Conservation (phyloP, 257 asterid genomes). For the Solanum lycopersicoides region DNA sequence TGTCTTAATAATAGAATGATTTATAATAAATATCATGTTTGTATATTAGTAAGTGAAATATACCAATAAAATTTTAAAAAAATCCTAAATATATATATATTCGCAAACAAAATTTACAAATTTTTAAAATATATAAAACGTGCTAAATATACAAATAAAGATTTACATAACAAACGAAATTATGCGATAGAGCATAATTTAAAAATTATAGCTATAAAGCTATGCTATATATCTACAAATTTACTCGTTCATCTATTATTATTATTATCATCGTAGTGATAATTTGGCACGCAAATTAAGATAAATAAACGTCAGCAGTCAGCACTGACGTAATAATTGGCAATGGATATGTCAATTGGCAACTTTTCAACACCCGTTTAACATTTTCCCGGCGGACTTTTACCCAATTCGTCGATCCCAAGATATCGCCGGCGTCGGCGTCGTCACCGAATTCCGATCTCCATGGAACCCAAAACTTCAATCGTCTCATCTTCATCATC, state of each 20-base stretch:
- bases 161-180: too few relatives aligned
- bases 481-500: background rate
- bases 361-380: background rate
- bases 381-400: background rate
- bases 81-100: too few relatives aligned
- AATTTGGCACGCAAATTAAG: background rate
- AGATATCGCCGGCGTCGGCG: background rate
- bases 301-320: background rate
- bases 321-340: background rate
- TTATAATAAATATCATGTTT: too few relatives aligned
- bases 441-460: background rate
- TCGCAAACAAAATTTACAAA: too few relatives aligned
- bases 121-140: too few relatives aligned
- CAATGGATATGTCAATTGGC: background rate
- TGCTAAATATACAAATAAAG: too few relatives aligned
- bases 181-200: too few relatives aligned
- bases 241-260: background rate
- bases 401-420: background rate
- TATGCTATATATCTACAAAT: too few relatives aligned
- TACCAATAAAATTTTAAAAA: too few relatives aligned
- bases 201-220: too few relatives aligned
- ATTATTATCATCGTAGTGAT: background rate
- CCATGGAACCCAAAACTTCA: slow-evolving; percentile 29
- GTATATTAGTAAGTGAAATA: fast-evolving
- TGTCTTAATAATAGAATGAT: too few relatives aligned